These are phyloP conservation scores for Phytophthora niederhauseri DNA, from an alignment of 352 stramenopile genomes.

Conservation along the genomic window DNA sequence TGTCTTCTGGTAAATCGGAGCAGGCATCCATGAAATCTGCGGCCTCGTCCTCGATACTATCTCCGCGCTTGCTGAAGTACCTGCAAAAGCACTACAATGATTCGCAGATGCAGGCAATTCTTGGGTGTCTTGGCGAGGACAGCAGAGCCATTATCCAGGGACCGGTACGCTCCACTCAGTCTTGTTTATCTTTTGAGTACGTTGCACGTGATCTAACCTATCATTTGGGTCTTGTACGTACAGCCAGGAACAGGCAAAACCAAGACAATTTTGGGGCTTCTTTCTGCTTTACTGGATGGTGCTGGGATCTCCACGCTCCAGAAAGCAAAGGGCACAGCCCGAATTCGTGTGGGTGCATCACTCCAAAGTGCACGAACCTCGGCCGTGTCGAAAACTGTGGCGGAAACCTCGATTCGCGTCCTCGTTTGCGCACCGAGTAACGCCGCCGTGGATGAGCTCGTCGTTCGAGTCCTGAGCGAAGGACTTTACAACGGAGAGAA, in stretches of 20 bases:
- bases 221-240: background rate
- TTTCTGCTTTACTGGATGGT: slow-evolving; percentile 77
- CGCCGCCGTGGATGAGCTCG: slow-evolving; percentile 79
- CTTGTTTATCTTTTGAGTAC: background rate
- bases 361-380: slow-evolving; percentile 42
- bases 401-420: slow-evolving; percentile 67
- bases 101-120: slow-evolving; percentile 75
- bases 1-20: slow-evolving; percentile 17
- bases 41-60: slow-evolving; percentile 34
- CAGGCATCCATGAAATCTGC: slow-evolving; percentile 7
- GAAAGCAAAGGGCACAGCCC: slow-evolving; percentile 58
- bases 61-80: slow-evolving; percentile 47
- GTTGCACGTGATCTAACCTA: slow-evolving; percentile 1
- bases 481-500: slow-evolving; percentile 61
- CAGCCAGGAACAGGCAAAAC: slow-evolving; percentile 86
- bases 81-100: slow-evolving; percentile 74
- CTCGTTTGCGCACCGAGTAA: slow-evolving; percentile 84
- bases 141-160: slow-evolving; percentile 83
- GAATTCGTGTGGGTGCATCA: slow-evolving; percentile 77
- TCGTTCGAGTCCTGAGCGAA: slow-evolving; percentile 70
- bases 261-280: slow-evolving; percentile 78
- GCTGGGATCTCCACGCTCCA: slow-evolving; percentile 52
- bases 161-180: slow-evolving; percentile 47
- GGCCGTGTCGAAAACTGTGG: slow-evolving; percentile 51
- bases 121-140: slow-evolving; percentile 63